These are phyloP conservation scores for Torulaspora indica DNA, from an alignment of 805 yeast species.

Conservation along the genomic window DNA sequence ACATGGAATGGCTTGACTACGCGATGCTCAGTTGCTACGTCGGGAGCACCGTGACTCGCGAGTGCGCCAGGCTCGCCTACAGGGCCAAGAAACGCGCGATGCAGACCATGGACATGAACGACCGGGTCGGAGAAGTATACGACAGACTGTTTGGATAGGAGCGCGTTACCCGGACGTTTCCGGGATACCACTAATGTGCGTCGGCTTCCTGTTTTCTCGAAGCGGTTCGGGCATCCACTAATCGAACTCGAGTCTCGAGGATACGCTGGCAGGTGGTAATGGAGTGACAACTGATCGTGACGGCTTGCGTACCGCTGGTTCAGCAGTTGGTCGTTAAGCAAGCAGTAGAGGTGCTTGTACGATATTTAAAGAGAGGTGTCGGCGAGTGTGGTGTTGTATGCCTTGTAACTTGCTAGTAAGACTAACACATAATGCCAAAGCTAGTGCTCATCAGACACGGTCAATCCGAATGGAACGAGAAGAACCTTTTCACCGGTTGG, in stretches of 20 bases:
- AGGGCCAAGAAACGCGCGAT: conserved; percentile 63
- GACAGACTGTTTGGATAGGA: conserved; percentile 37
- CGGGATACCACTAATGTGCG: background rate
- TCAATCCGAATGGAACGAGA: conserved; percentile 98
- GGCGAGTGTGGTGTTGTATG: no score
- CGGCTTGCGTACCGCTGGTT: conserved; percentile 1
- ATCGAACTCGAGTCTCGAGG: background rate
- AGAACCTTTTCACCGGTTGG: conserved; percentile 98
- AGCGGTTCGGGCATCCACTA: background rate
- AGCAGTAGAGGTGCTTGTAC: background rate
- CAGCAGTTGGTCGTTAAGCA: conserved; percentile 4
- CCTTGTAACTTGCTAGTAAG: no score
- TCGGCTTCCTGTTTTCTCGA: no score
- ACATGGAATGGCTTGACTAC: conserved; percentile 34
- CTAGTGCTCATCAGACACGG: conserved; percentile 97
- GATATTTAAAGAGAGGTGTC: conserved; percentile 2
- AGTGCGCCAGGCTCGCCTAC: conserved; percentile 63
- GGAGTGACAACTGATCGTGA: conserved; percentile 6
- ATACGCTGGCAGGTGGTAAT: background rate
- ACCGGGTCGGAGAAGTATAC: conserved; percentile 60
- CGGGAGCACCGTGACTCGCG: conserved; percentile 63
- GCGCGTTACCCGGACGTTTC: background rate
- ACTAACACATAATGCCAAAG: conserved; percentile 44
- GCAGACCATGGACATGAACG: conserved; percentile 80
- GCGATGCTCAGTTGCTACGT: conserved; percentile 60